A percentile compares a stretch with the other conserved stretches of the same genome.
Conservation (phyloP, 495 filamentous ascomycete species). For the Talaromyces thailandensis region DNA sequence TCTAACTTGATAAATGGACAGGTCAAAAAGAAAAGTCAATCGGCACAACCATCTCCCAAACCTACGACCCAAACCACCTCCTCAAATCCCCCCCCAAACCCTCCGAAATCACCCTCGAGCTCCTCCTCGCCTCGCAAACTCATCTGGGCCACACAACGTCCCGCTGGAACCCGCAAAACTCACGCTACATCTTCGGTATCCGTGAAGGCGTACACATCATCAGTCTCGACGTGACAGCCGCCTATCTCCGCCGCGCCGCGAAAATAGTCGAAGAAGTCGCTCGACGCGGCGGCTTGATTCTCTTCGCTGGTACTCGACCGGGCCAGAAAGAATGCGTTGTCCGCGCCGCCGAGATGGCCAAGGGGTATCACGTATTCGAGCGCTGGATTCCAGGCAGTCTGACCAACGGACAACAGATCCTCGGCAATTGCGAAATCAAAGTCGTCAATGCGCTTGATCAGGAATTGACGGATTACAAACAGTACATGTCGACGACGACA, state of each 20-base stretch:
- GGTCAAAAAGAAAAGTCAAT: constrained; percentile 23
- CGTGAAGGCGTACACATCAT: constrained; percentile 90
- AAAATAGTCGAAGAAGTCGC: constrained; percentile 83
- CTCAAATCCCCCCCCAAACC: constrained; percentile 64
- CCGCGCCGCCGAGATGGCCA: constrained; percentile 65
- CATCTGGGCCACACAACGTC: constrained; percentile 91
- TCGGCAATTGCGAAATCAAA: constrained; percentile 54
- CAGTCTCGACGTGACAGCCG: constrained; percentile 74
- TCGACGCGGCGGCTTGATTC: constrained; percentile 70
- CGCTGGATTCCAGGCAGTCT: constrained; percentile 89
- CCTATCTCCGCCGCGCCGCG: constrained; percentile 81
- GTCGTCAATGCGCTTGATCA: constrained; percentile 65
- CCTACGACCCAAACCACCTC: constrained; percentile 58
- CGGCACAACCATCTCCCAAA: constrained; percentile 18
- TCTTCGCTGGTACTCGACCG: constrained; percentile 81
- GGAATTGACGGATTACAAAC: constrained; percentile 53
- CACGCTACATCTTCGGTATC: constrained; percentile 89
- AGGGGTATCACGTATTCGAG: constrained; percentile 83
- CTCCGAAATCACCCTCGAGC: constrained; percentile 77
- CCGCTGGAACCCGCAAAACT: constrained; percentile 92
- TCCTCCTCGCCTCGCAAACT: constrained; percentile 81
- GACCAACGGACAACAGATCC: constrained; percentile 86
- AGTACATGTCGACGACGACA: constrained; percentile 42
- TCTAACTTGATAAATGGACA: constrained; percentile 5
- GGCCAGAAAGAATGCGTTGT: constrained; percentile 75